A percentile compares a stretch with the other conserved stretches of the same genome.
Evolutionary conservation across 345 rosid species (phyloP).

Genomic region (Hypericum perforatum): DNA sequence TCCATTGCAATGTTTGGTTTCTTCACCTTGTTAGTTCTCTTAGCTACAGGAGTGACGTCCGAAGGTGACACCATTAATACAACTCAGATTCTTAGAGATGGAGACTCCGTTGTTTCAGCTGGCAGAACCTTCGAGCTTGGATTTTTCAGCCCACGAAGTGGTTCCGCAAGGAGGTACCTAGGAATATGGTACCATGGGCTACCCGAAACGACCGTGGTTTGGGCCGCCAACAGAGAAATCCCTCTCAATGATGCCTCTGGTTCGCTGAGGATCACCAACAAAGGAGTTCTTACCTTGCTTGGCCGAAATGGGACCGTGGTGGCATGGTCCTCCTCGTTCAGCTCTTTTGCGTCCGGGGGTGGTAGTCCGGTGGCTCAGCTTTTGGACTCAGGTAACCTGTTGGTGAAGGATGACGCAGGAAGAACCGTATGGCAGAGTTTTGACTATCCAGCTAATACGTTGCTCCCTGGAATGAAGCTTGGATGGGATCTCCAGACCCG

Average conservation of each 20-base stretch:
- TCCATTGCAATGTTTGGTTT: too few species aligned
- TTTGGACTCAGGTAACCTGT: conserved; percentile 9
- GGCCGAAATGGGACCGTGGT: too few species aligned
- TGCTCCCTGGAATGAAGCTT: conserved; percentile 15
- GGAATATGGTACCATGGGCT: conserved; percentile 4
- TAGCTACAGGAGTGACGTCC: too few species aligned
- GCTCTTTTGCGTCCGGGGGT: not conserved
- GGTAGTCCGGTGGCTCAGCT: conserved; percentile 6
- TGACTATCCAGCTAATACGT: conserved; percentile 6
- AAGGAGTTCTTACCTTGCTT: conserved; percentile 5
- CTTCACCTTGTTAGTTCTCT: too few species aligned
- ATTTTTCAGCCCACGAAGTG: conserved; percentile 1
- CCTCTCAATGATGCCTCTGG: not conserved
- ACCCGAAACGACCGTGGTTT: not conserved
- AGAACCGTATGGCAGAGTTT: conserved; percentile 12
- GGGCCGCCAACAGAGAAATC: conserved; percentile 8
- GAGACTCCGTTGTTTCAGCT: conserved; percentile 1
- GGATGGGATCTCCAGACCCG: conserved; percentile 9
- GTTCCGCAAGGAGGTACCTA: conserved; percentile 6
- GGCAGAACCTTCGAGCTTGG: not conserved
- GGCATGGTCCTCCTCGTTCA: not conserved
- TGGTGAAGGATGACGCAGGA: not conserved
- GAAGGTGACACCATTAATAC: not conserved
- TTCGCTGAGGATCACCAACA: not conserved
- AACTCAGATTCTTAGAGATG: not conserved